Percentiles rank a stretch among this genome's conserved stretches.
These are phyloP conservation scores for Blastocystis sp. DNA, from an alignment of 352 stramenopile species.

Conservation along the genomic window DNA sequence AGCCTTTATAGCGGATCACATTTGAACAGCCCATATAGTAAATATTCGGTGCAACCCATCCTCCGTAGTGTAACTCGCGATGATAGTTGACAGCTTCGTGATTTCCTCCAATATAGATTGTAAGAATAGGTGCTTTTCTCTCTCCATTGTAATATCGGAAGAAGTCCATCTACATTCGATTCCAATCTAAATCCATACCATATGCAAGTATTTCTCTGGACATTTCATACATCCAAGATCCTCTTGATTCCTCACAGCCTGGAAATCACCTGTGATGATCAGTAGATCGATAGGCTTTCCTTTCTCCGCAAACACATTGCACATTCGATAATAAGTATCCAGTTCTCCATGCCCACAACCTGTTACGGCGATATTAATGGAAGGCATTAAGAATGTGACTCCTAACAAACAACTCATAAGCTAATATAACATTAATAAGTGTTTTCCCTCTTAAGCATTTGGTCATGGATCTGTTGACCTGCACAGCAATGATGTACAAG, in stretches of 20 bases:
- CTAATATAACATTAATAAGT: neutral
- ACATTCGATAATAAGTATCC: conserved; percentile 91
- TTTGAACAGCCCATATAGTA: conserved; percentile 93
- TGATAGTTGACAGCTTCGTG: conserved; percentile 95
- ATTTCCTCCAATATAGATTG: conserved; percentile 96
- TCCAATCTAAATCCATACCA: conserved; percentile 72
- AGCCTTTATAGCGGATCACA: conserved; percentile 83
- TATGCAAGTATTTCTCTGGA: conserved; percentile 88
- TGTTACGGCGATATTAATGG: conserved; percentile 83
- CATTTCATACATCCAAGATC: conserved; percentile 90
- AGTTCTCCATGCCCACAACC: conserved; percentile 96
- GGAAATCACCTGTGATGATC: conserved; percentile 97
- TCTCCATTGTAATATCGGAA: conserved; percentile 90
- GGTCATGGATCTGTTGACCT: neutral
- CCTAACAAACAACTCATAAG: neutral
- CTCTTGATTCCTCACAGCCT: conserved; percentile 88
- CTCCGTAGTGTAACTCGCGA: conserved; percentile 92
- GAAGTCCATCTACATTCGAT: conserved; percentile 78
- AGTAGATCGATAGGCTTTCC: conserved; percentile 86
- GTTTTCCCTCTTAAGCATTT: neutral
- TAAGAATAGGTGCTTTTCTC: conserved; percentile 86
- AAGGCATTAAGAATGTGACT: conserved; percentile 41
- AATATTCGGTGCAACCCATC: conserved; percentile 96
- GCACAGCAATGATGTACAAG: conserved; percentile 46
- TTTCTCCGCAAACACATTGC: conserved; percentile 85